Evolutionary conservation across 805 yeast genomes (phyloP).

Genomic region (Alloascoidea hylecoeti): DNA sequence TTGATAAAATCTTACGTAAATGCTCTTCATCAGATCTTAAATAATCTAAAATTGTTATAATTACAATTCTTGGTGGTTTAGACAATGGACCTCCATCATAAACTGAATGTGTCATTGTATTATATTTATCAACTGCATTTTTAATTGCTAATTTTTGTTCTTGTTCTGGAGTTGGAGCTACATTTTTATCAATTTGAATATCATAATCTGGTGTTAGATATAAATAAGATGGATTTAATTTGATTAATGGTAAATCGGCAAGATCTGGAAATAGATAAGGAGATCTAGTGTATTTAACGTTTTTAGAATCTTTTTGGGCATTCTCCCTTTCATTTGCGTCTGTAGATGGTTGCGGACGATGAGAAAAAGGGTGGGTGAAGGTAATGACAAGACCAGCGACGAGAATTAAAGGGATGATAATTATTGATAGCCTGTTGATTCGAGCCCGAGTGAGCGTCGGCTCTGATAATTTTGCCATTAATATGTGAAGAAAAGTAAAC

Average conservation of each 20-base stretch:
- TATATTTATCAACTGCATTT: neutral
- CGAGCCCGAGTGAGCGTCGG: too few relatives aligned
- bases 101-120: neutral
- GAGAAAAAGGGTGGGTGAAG: too few relatives aligned
- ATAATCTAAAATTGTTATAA: conserved; percentile 1
- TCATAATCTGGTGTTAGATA: neutral
- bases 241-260: neutral
- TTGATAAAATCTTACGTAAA: neutral
- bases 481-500: too few relatives aligned
- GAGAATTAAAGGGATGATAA: too few relatives aligned
- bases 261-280: conserved; percentile 1
- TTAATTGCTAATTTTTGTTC: neutral
- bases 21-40: neutral
- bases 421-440: too few relatives aligned
- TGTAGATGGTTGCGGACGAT: too few relatives aligned
- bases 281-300: too few relatives aligned
- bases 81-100: conserved; percentile 1
- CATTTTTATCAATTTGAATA: neutral
- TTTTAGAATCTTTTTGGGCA: too few relatives aligned
- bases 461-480: too few relatives aligned
- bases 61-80: conserved; percentile 5
- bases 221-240: neutral
- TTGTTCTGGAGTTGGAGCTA: neutral
- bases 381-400: too few relatives aligned
- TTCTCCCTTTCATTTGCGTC: too few relatives aligned